phyloP scores from a whole-genome alignment of 108 stramenopile species.

The Nitzschia putrida region DNA sequence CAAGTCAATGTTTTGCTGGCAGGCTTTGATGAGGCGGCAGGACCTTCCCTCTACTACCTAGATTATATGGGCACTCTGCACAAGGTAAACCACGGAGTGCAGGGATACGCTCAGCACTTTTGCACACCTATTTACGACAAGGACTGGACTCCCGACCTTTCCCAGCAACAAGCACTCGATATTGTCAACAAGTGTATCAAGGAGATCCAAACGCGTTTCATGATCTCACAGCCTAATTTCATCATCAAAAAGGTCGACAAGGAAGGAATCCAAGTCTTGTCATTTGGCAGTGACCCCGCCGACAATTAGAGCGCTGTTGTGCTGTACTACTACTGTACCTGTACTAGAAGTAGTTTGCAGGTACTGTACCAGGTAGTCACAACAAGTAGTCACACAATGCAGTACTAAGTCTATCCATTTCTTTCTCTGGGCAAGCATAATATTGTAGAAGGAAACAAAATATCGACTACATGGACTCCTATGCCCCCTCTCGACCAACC shows the following conservation, averaged over 20 bases:
- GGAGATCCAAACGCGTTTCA: constrained; percentile 90
- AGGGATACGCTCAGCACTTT: constrained; percentile 95
- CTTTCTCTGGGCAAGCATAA: too few species aligned
- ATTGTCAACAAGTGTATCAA: constrained; percentile 87
- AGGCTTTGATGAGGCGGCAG: constrained; percentile 79
- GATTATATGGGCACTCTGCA: constrained; percentile 91
- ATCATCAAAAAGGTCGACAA: constrained; percentile 94
- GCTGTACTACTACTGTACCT: not conserved
- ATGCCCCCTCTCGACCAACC: too few species aligned
- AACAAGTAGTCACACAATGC: too few species aligned
- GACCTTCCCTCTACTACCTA: constrained; percentile 83
- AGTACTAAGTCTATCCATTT: too few species aligned
- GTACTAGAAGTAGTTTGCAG: too few species aligned
- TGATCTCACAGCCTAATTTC: constrained; percentile 93
- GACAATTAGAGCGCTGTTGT: constrained; percentile 46
- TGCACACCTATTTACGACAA: constrained; percentile 93
- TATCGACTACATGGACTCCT: too few species aligned
- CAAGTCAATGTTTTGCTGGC: constrained; percentile 94
- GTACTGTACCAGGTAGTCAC: too few species aligned
- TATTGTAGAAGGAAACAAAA: too few species aligned
- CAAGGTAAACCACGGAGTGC: constrained; percentile 80
- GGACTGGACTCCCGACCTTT: constrained; percentile 83
- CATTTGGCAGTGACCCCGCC: constrained; percentile 76
- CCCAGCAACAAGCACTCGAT: constrained; percentile 80
- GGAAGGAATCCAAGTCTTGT: constrained; percentile 80